A percentile compares a stretch with the other conserved stretches of the same genome.
phyloP scores from a whole-genome alignment of 257 asterid genomes.

The Lantana camara region DNA sequence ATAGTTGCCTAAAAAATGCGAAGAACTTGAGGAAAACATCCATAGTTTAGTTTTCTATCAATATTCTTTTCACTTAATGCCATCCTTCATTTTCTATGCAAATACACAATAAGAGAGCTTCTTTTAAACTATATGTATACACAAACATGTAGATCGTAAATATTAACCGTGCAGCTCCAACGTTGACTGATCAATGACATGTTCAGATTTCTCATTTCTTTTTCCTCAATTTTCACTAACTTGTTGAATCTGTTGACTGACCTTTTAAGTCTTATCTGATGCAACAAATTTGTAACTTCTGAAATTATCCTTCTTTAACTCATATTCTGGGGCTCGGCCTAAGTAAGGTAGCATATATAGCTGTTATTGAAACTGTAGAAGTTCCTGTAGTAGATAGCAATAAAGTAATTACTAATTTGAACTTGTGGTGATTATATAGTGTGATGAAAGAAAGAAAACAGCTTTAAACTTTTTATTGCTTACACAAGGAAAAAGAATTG shows the following conservation, averaged over 20 bases:
- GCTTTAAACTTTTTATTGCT: not conserved
- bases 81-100: not conserved
- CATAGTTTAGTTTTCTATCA: too few relatives aligned
- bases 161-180: not conserved
- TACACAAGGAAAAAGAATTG: not conserved
- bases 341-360: slow-evolving; percentile 1
- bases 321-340: not conserved
- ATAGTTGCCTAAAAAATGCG: too few relatives aligned
- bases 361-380: not conserved
- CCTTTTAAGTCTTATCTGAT: not conserved
- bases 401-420: not conserved
- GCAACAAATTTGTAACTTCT: not conserved
- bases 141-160: not conserved
- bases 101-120: not conserved
- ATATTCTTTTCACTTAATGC: too few relatives aligned
- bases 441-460: not conserved
- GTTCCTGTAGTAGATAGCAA: not conserved
- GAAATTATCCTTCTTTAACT: not conserved
- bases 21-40: too few relatives aligned
- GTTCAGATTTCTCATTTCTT: too few relatives aligned
- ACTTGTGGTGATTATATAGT: not conserved
- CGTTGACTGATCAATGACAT: not conserved
- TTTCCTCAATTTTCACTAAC: not conserved
- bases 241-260: not conserved
- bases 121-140: not conserved